Evolutionary conservation across 805 yeast species (phyloP).

Genomic region (Nakazawaea ernobii): DNA sequence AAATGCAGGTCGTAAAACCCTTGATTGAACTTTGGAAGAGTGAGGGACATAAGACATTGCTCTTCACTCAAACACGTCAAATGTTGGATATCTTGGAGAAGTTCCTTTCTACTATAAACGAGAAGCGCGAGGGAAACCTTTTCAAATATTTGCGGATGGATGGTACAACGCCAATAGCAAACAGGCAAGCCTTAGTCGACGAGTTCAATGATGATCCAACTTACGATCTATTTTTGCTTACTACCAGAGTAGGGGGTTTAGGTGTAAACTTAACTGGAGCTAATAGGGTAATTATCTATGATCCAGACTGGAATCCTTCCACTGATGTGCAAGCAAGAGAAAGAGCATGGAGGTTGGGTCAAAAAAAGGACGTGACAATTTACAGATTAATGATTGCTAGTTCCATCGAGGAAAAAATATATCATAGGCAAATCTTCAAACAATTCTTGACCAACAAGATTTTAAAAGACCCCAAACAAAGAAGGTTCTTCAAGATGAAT

Average conservation of each 20-base stretch:
- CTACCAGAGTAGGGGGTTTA: slow-evolving; percentile 94
- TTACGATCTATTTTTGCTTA: slow-evolving; percentile 66
- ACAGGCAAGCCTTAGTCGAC: slow-evolving; percentile 77
- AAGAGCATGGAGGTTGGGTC: slow-evolving; percentile 96
- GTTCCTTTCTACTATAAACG: slow-evolving; percentile 42
- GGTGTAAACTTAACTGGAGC: slow-evolving; percentile 96
- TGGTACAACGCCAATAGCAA: slow-evolving; percentile 79
- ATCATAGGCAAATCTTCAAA: slow-evolving; percentile 94
- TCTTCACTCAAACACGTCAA: slow-evolving; percentile 92
- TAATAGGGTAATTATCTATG: slow-evolving; percentile 86
- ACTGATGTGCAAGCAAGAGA: slow-evolving; percentile 97
- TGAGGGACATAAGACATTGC: slow-evolving; percentile 71
- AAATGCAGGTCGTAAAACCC: slow-evolving; percentile 81
- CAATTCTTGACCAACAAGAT: slow-evolving; percentile 91
- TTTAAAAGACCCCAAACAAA: slow-evolving; percentile 90
- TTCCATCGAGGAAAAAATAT: slow-evolving; percentile 92
- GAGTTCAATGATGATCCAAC: slow-evolving; percentile 58
- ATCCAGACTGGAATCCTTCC: slow-evolving; percentile 99
- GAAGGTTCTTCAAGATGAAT: slow-evolving; percentile 86
- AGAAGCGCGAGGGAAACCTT: slow-evolving; percentile 13
- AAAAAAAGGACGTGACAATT: slow-evolving; percentile 84
- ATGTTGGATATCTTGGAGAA: slow-evolving; percentile 85
- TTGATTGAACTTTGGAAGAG: slow-evolving; percentile 68
- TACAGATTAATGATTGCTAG: slow-evolving; percentile 93
- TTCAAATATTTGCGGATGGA: slow-evolving; percentile 80